Percentiles rank a stretch among this genome's conserved stretches.
These are phyloP conservation scores for Nelumbo lutea DNA, from an alignment of 164 flowering plant genomes.

Conservation along the genomic window DNA sequence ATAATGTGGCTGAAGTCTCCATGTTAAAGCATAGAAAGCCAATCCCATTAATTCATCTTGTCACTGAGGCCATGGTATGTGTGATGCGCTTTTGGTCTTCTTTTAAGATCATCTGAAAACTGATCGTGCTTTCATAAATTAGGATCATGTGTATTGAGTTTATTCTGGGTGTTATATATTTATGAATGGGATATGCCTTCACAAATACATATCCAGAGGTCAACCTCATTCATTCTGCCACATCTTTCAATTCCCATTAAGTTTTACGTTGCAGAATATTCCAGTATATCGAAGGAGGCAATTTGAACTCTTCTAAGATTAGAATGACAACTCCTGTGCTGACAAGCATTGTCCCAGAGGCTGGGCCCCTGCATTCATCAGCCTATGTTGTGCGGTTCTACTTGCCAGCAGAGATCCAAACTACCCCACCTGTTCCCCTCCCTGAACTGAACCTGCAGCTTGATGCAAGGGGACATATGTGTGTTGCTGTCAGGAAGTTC, in stretches of 20 bases:
- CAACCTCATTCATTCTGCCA: background rate
- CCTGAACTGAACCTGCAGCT: conserved; percentile 60
- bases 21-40: background rate
- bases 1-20: too few relatives aligned
- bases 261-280: conserved; percentile 44
- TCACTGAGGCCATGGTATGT: too few relatives aligned
- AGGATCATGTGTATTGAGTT: background rate
- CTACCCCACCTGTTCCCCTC: conserved; percentile 60
- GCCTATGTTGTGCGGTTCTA: conserved; percentile 54
- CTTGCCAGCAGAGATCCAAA: conserved; percentile 65
- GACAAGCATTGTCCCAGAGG: conserved; percentile 68
- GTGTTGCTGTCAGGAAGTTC: conserved; percentile 71
- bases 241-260: background rate
- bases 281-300: conserved; percentile 78
- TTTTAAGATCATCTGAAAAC: background rate
- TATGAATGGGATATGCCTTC: too few relatives aligned
- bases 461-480: conserved; percentile 38
- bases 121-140: background rate
- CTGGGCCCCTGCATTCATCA: conserved; percentile 71
- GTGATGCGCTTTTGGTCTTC: too few relatives aligned
- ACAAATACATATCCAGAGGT: too few relatives aligned
- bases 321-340: conserved; percentile 61
- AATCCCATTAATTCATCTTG: too few relatives aligned
- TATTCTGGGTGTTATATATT: too few relatives aligned
- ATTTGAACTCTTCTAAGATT: conserved; percentile 57